Conservation (phyloP, 2,329 filamentous ascomycete genomes). For the Colletotrichum siamense region DNA sequence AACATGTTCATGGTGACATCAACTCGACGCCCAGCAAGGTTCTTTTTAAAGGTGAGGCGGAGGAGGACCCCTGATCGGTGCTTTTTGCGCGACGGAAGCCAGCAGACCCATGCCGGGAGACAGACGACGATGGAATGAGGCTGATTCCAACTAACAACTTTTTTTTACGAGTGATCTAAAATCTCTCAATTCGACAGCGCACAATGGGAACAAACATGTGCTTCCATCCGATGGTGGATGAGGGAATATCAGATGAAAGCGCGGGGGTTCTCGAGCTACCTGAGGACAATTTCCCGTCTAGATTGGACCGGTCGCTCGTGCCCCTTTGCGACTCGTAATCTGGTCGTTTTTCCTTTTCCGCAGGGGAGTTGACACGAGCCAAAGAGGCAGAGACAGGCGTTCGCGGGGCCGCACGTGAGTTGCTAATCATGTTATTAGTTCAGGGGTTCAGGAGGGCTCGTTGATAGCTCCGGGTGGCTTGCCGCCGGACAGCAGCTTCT, state of each 20-base stretch:
- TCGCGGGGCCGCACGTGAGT: neutral
- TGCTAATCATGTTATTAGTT: conserved; percentile 1
- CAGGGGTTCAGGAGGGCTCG: conserved; percentile 1
- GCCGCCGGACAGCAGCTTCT: neutral
- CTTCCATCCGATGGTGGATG: neutral
- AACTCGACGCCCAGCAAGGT: neutral
- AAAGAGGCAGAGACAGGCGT: neutral
- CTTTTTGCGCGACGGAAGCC: neutral
- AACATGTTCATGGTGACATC: conserved; percentile 1
- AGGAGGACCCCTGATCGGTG: neutral
- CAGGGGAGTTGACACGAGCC: neutral
- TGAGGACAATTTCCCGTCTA: conserved; percentile 17
- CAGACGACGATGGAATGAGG: neutral
- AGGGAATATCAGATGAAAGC: neutral
- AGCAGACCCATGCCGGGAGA: neutral
- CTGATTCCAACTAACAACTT: neutral
- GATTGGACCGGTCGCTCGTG: conserved; percentile 5
- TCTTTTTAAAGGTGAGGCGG: neutral
- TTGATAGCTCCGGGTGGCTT: neutral
- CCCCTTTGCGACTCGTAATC: conserved; percentile 13
- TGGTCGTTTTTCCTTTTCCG: neutral
- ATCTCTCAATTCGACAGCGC: neutral
- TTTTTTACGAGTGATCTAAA: neutral
- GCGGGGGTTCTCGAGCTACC: conserved; percentile 2
- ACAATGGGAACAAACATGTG: neutral